Evolutionary conservation across 1,284 basidiomycete species (phyloP).

Genomic region (Tilletia indica): DNA sequence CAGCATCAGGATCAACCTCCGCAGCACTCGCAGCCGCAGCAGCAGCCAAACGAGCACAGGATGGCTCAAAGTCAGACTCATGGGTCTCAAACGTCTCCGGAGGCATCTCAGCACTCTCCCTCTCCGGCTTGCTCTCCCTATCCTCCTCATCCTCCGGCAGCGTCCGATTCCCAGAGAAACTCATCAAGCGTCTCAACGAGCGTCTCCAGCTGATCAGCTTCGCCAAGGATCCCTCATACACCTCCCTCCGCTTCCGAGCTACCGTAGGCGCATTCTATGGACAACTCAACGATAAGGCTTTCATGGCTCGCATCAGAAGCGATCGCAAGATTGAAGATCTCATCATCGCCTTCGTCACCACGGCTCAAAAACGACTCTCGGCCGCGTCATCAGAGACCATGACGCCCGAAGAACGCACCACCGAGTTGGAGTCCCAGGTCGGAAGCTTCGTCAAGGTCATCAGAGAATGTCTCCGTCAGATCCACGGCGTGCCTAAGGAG

Average conservation of each 20-base stretch:
- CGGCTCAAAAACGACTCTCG: constrained; percentile 68
- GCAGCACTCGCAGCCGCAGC: not conserved
- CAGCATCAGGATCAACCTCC: not conserved
- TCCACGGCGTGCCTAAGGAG: constrained; percentile 66
- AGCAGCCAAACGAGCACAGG: constrained; percentile 2
- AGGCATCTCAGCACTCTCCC: constrained; percentile 13
- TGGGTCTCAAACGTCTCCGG: constrained; percentile 15
- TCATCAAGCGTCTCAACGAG: constrained; percentile 48
- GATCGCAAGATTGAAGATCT: constrained; percentile 95
- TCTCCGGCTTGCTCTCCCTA: constrained; percentile 12
- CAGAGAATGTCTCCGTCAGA: constrained; percentile 67
- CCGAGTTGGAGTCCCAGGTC: constrained; percentile 86
- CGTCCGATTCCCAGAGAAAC: constrained; percentile 51
- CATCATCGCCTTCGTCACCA: constrained; percentile 89
- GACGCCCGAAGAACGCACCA: constrained; percentile 79
- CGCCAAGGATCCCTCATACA: constrained; percentile 48
- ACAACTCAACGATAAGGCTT: constrained; percentile 44
- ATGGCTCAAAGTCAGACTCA: constrained; percentile 8
- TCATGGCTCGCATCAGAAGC: constrained; percentile 70
- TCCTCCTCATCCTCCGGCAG: constrained; percentile 27
- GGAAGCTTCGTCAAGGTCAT: constrained; percentile 81
- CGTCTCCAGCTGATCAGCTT: constrained; percentile 50
- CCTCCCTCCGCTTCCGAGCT: constrained; percentile 41
- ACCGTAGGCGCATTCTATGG: constrained; percentile 52
- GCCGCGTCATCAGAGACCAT: constrained; percentile 56